phyloP scores from a whole-genome alignment of 2,329 filamentous ascomycete species.

The Ambrosiella xylebori region DNA sequence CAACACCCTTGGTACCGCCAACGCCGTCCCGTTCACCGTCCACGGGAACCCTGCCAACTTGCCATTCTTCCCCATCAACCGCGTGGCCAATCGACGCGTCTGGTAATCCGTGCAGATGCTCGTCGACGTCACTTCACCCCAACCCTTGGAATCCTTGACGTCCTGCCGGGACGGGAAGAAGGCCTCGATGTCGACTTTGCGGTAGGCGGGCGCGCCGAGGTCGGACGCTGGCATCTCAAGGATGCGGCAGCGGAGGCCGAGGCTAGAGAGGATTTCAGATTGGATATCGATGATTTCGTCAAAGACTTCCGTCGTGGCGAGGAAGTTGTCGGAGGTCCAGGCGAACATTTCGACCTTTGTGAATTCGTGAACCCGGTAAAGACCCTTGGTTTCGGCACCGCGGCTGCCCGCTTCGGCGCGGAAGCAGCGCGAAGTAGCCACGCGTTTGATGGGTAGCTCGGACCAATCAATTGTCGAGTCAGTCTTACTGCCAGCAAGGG shows the following conservation, averaged over 20 bases:
- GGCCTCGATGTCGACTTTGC: conserved; percentile 87
- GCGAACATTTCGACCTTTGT: conserved; percentile 97
- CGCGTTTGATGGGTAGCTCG: conserved; percentile 58
- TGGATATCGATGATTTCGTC: conserved; percentile 78
- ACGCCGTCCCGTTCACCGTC: conserved; percentile 84
- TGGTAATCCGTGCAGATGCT: conserved; percentile 95
- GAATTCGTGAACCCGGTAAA: conserved; percentile 96
- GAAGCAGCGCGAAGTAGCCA: conserved; percentile 83
- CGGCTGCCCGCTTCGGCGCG: conserved; percentile 85
- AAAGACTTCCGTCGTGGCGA: conserved; percentile 40
- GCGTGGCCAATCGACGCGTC: conserved; percentile 61
- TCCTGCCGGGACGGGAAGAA: conserved; percentile 68
- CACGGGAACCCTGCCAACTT: conserved; percentile 54
- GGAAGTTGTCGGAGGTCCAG: conserved; percentile 49
- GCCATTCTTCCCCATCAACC: conserved; percentile 52
- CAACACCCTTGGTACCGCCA: conserved; percentile 77
- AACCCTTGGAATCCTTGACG: conserved; percentile 33
- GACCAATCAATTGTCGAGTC: conserved; percentile 46
- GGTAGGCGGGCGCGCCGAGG: conserved; percentile 69
- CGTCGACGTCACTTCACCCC: conserved; percentile 84
- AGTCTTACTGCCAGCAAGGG: conserved; percentile 79
- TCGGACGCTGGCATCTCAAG: conserved; percentile 85
- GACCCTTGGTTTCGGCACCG: conserved; percentile 77
- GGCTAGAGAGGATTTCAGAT: conserved; percentile 57
- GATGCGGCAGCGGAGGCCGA: conserved; percentile 71